Percentiles rank a stretch among this genome's conserved stretches.
These are phyloP conservation scores for Talaromyces ruber DNA, from an alignment of 495 filamentous ascomycete genomes.

Conservation along the genomic window DNA sequence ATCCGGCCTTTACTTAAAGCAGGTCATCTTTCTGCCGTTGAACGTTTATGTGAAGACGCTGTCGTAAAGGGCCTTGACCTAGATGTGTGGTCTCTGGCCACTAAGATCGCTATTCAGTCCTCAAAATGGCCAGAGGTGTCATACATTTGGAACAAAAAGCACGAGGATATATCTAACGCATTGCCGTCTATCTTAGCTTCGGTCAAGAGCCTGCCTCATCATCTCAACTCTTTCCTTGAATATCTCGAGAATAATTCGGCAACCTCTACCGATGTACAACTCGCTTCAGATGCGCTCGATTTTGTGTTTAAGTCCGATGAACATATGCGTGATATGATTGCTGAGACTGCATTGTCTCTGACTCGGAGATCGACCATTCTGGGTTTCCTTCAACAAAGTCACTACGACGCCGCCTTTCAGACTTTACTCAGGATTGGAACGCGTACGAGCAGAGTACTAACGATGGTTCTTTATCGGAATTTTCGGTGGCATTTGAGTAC, in stretches of 20 bases:
- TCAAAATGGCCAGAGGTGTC: constrained; percentile 23
- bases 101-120: constrained; percentile 26
- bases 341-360: constrained; percentile 20
- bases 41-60: constrained; percentile 22
- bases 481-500: constrained; percentile 22
- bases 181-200: background rate
- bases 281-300: constrained; percentile 17
- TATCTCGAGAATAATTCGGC: background rate
- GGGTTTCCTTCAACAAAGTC: constrained; percentile 10
- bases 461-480: constrained; percentile 32
- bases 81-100: constrained; percentile 14
- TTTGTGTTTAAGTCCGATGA: constrained; percentile 13
- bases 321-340: constrained; percentile 14
- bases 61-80: constrained; percentile 13
- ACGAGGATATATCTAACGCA: background rate
- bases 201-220: constrained; percentile 6
- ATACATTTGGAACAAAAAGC: constrained; percentile 10
- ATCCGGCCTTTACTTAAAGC: constrained; percentile 16
- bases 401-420: constrained; percentile 22
- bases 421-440: constrained; percentile 16
- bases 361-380: constrained; percentile 16
- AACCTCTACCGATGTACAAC: background rate
- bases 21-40: constrained; percentile 13
- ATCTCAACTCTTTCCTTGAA: constrained; percentile 7
- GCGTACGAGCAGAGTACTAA: constrained; percentile 17